These are phyloP conservation scores for Kluyveromyces lactis DNA, from an alignment of 805 yeast genomes.

Conservation along the genomic window DNA sequence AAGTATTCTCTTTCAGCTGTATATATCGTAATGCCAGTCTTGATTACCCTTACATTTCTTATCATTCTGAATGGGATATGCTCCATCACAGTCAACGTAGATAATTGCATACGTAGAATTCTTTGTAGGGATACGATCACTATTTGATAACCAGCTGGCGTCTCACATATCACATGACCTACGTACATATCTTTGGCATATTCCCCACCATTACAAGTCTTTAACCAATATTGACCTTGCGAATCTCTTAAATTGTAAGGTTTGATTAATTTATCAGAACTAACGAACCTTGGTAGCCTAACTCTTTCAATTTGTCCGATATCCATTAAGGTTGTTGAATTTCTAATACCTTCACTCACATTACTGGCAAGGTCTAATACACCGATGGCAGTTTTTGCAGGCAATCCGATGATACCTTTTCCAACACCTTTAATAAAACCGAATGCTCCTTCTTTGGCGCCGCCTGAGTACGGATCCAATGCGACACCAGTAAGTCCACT, in stretches of 20 bases:
- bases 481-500: conserved; percentile 91
- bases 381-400: conserved; percentile 96
- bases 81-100: conserved; percentile 3
- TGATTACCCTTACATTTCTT: conserved; percentile 1
- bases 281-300: conserved; percentile 72
- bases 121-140: conserved; percentile 1
- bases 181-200: conserved; percentile 66
- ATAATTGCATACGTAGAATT: conserved; percentile 1
- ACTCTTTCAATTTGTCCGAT: conserved; percentile 68
- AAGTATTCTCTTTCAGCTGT: conserved; percentile 45
- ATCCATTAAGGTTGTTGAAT: conserved; percentile 86
- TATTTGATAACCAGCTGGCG: conserved; percentile 3
- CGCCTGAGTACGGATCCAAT: conserved; percentile 83
- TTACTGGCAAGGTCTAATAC: conserved; percentile 86
- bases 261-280: conserved; percentile 62
- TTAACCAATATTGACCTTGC: conserved; percentile 91
- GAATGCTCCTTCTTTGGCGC: conserved; percentile 75
- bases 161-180: conserved; percentile 46
- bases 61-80: conserved; percentile 3
- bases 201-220: conserved; percentile 72
- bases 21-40: conserved; percentile 3
- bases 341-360: conserved; percentile 88
- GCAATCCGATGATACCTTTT: conserved; percentile 88
- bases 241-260: conserved; percentile 77
- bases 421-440: conserved; percentile 95